Evolutionary conservation across 257 asterid species (phyloP).

Genomic region (Nicotiana sylvestris): DNA sequence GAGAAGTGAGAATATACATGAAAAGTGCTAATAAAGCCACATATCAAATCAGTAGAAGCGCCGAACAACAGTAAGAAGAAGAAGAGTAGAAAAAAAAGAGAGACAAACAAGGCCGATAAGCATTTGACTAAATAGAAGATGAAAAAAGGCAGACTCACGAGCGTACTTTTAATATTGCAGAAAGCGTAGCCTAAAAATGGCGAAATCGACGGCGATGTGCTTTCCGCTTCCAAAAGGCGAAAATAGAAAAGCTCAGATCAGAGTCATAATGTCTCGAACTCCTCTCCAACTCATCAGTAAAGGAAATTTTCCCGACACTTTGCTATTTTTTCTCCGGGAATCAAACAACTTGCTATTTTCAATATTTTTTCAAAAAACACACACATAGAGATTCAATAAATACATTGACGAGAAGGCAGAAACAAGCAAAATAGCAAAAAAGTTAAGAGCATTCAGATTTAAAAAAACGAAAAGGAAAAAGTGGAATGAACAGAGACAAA

Average conservation of each 20-base stretch:
- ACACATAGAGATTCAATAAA: neutral
- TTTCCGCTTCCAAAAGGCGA: neutral
- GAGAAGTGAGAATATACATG: neutral
- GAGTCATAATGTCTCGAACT: neutral
- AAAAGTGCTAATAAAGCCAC: neutral
- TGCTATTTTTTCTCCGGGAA: neutral
- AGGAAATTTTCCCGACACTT: neutral
- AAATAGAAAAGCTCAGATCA: neutral
- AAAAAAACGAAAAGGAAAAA: neutral
- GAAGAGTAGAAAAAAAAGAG: neutral
- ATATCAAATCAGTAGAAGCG: conserved; percentile 4
- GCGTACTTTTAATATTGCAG: neutral
- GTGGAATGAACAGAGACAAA: conserved; percentile 1
- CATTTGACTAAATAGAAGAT: neutral
- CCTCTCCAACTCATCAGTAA: neutral
- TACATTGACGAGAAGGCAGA: neutral
- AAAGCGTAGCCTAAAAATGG: neutral
- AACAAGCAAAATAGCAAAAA: neutral
- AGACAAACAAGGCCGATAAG: neutral
- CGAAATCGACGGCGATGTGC: neutral
- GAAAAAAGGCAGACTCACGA: neutral
- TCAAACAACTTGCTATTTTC: neutral
- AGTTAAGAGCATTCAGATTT: neutral
- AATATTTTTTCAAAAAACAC: neutral
- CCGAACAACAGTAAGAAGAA: neutral